Evolutionary conservation across 2,329 filamentous ascomycete species (phyloP).

Genomic region (Coniochaeta prunicola): DNA sequence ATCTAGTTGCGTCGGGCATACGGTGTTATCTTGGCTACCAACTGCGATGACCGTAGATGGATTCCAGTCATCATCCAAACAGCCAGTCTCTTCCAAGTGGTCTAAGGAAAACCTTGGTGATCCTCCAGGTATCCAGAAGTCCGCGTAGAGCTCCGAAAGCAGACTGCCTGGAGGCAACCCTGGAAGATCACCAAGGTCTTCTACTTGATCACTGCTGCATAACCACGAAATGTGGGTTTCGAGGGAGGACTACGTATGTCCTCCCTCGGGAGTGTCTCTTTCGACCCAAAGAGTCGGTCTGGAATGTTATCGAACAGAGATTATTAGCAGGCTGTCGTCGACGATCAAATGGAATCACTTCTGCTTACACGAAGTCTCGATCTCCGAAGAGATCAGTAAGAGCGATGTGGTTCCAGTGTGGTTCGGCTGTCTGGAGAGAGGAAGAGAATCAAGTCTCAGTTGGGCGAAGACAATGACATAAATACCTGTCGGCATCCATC

Average conservation of each 20-base stretch:
- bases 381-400: background rate
- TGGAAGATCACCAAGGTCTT: background rate
- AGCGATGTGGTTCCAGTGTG: too few species aligned
- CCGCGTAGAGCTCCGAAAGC: background rate
- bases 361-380: background rate
- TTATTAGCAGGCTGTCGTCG: background rate
- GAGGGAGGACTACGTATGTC: background rate
- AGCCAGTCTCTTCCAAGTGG: background rate
- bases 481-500: too few species aligned
- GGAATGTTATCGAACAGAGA: background rate
- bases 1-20: background rate
- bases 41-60: background rate
- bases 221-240: background rate
- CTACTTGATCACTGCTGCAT: background rate
- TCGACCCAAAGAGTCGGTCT: background rate
- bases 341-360: background rate
- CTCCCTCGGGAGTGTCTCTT: background rate
- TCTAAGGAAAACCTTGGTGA: background rate
- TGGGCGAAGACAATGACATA: too few species aligned
- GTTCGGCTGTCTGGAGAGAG: too few species aligned
- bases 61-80: background rate
- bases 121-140: background rate
- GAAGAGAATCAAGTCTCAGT: too few species aligned
- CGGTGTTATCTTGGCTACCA: background rate
- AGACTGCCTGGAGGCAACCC: background rate